phyloP scores from a whole-genome alignment of 768 basidiomycete species.

The Suillus paluster region DNA sequence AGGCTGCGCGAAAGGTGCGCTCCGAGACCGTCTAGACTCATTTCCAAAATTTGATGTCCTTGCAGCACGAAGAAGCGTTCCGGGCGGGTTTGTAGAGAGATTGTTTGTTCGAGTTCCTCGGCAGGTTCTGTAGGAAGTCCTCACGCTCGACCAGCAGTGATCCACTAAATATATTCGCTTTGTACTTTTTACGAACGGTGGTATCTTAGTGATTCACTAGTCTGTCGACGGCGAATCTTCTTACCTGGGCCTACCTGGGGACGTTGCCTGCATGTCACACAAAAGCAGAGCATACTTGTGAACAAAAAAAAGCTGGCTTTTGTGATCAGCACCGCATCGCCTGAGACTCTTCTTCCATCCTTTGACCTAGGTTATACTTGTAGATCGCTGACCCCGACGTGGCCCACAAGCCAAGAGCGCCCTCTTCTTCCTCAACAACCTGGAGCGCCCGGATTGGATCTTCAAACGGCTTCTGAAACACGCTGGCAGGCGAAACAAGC shows the following conservation, averaged over 20 bases:
- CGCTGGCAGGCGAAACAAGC: constrained; percentile 19
- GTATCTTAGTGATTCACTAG: not conserved
- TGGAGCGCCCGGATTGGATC: constrained; percentile 52
- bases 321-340: not conserved
- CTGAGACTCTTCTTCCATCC: constrained; percentile 9
- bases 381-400: constrained; percentile 49
- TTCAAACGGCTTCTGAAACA: constrained; percentile 40
- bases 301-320: not conserved
- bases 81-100: not conserved
- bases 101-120: not conserved
- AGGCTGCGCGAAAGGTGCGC: not conserved
- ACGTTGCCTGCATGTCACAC: not conserved
- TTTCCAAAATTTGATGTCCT: not conserved
- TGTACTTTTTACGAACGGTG: not conserved
- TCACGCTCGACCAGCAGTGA: not conserved
- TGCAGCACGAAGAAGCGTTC: not conserved
- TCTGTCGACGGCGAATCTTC: not conserved
- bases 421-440: constrained; percentile 43
- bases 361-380: constrained; percentile 55
- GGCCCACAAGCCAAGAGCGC: constrained; percentile 56
- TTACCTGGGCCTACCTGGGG: not conserved
- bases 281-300: not conserved
- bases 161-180: not conserved
- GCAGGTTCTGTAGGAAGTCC: not conserved
- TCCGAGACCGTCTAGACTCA: not conserved